These are phyloP conservation scores for Cladosporium sp. DNA, from an alignment of 2,329 filamentous ascomycete species.

Conservation along the genomic window DNA sequence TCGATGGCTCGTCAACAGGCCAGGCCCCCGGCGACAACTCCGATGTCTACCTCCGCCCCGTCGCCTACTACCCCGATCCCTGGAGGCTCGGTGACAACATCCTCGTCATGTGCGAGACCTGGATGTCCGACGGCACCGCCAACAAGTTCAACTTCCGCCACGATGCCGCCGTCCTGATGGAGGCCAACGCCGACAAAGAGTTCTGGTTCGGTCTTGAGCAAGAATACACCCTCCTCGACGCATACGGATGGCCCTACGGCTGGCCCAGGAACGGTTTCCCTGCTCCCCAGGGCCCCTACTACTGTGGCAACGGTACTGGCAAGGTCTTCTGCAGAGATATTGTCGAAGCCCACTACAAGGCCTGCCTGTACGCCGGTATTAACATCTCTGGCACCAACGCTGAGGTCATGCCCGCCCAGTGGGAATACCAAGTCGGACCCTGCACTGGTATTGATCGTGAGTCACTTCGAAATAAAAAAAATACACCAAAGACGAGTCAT, in stretches of 20 bases:
- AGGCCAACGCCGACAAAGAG: constrained; percentile 75
- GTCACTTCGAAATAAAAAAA: constrained; percentile 32
- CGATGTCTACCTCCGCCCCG: constrained; percentile 92
- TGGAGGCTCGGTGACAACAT: constrained; percentile 90
- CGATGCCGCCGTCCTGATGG: constrained; percentile 87
- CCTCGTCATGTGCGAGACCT: constrained; percentile 91
- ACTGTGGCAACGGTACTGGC: constrained; percentile 96
- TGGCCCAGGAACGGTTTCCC: constrained; percentile 88
- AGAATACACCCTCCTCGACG: constrained; percentile 92
- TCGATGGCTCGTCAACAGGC: constrained; percentile 85
- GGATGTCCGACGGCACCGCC: constrained; percentile 88
- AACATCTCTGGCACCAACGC: constrained; percentile 98
- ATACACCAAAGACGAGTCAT: not conserved
- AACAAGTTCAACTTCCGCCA: constrained; percentile 99
- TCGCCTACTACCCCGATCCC: constrained; percentile 86
- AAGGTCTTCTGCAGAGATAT: constrained; percentile 98
- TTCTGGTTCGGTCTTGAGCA: constrained; percentile 99
- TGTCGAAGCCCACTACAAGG: constrained; percentile 91
- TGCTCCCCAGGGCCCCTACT: constrained; percentile 90
- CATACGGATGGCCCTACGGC: constrained; percentile 85
- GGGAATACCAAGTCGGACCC: constrained; percentile 97
- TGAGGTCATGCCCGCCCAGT: constrained; percentile 97
- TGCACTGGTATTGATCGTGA: constrained; percentile 80
- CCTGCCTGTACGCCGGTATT: constrained; percentile 83
- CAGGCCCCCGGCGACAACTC: constrained; percentile 95